Evolutionary conservation across 1,284 basidiomycete genomes (phyloP).

Genomic region (Cryptococcus sp.): DNA sequence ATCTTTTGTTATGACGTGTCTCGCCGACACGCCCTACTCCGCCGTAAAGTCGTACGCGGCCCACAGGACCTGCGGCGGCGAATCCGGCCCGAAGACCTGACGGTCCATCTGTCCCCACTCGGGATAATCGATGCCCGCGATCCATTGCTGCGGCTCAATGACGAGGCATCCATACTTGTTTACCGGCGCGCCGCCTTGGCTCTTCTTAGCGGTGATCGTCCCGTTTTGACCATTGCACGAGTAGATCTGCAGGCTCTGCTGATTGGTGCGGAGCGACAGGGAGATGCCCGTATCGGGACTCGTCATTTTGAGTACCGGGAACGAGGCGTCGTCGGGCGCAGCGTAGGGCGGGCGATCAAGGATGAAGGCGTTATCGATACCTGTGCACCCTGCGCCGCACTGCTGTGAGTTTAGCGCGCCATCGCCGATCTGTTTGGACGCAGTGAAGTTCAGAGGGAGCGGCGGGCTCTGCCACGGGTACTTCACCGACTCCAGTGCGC

Average conservation of each 20-base stretch:
- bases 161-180: conserved; percentile 38
- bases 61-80: conserved; percentile 27
- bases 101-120: conserved; percentile 31
- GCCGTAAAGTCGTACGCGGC: conserved; percentile 29
- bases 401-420: conserved; percentile 15
- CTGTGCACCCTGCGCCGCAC: conserved; percentile 30
- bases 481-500: conserved; percentile 22
- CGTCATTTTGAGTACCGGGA: conserved; percentile 17
- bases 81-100: conserved; percentile 30
- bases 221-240: conserved; percentile 26
- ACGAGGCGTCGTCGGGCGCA: neutral
- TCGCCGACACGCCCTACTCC: neutral
- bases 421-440: conserved; percentile 22
- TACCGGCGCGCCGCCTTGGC: conserved; percentile 18
- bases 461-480: conserved; percentile 13
- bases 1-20: neutral
- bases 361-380: conserved; percentile 45
- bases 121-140: conserved; percentile 37
- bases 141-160: conserved; percentile 41
- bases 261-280: conserved; percentile 35
- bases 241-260: conserved; percentile 37
- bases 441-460: conserved; percentile 33
- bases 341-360: conserved; percentile 23
- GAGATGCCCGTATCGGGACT: conserved; percentile 31
- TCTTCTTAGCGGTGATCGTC: conserved; percentile 16